phyloP scores from a whole-genome alignment of 1,284 basidiomycete genomes.

The Boletus mariae region DNA sequence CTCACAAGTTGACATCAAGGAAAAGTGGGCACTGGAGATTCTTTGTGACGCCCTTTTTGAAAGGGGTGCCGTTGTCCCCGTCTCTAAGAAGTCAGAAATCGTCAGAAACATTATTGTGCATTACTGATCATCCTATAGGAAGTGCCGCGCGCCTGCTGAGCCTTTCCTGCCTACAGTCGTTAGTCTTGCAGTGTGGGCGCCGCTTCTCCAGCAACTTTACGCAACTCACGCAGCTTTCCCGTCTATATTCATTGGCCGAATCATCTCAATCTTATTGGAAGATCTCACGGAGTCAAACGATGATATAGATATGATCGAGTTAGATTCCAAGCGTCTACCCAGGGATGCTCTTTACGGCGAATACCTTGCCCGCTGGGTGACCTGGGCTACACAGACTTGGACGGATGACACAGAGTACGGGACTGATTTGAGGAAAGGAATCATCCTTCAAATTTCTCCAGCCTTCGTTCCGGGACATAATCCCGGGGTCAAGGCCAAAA shows the following conservation, averaged over 20 bases:
- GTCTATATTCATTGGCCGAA: slow-evolving; percentile 47
- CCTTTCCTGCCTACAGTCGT: slow-evolving; percentile 49
- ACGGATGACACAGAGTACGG: slow-evolving; percentile 30
- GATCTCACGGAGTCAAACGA: slow-evolving; percentile 8
- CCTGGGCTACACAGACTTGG: slow-evolving; percentile 52
- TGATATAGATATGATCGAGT: slow-evolving; percentile 9
- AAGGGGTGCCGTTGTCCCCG: slow-evolving; percentile 69
- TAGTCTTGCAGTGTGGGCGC: slow-evolving; percentile 66
- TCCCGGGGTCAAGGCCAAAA: slow-evolving; percentile 30
- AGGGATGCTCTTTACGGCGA: slow-evolving; percentile 46
- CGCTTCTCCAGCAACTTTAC: slow-evolving; percentile 64
- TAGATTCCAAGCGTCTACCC: slow-evolving; percentile 9
- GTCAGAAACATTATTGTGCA: background rate
- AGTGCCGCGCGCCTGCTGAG: slow-evolving; percentile 49
- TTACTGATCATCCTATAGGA: slow-evolving; percentile 41
- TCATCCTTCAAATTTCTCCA: slow-evolving; percentile 45
- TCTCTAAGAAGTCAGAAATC: slow-evolving; percentile 68
- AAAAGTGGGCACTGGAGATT: slow-evolving; percentile 69
- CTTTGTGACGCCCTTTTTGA: slow-evolving; percentile 61
- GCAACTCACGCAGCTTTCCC: slow-evolving; percentile 54
- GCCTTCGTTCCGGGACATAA: slow-evolving; percentile 41
- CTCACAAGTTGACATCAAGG: slow-evolving; percentile 39
- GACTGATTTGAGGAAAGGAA: slow-evolving; percentile 41
- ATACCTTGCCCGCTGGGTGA: slow-evolving; percentile 64
- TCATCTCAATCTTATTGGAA: slow-evolving; percentile 42